phyloP scores from a whole-genome alignment of 2,329 filamentous ascomycete species.

The Botrytis tulipae region DNA sequence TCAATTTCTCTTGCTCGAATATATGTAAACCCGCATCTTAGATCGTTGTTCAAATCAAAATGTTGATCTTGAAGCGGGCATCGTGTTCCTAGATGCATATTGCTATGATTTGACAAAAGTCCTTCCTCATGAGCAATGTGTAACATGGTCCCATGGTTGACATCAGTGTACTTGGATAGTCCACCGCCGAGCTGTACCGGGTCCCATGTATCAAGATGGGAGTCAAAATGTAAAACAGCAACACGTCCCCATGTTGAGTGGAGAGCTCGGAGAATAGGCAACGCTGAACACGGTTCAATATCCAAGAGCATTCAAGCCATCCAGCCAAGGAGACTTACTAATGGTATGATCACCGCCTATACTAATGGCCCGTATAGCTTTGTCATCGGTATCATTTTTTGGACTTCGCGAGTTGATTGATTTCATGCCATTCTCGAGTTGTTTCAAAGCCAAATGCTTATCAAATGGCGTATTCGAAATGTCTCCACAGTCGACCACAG shows the following conservation, averaged over 20 bases:
- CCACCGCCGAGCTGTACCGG: constrained; percentile 36
- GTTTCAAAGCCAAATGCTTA: constrained; percentile 33
- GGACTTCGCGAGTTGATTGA: constrained; percentile 29
- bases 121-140: constrained; percentile 40
- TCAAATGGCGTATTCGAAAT: constrained; percentile 37
- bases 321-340: constrained; percentile 24
- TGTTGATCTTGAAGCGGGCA: constrained; percentile 32
- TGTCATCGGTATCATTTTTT: constrained; percentile 32
- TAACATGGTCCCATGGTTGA: constrained; percentile 39
- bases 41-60: constrained; percentile 37
- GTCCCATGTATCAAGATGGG: constrained; percentile 38
- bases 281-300: constrained; percentile 25
- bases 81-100: constrained; percentile 37
- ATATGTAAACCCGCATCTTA: constrained; percentile 35
- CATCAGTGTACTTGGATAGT: constrained; percentile 33
- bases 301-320: neutral
- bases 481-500: constrained; percentile 36
- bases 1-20: constrained; percentile 36
- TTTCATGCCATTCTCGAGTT: constrained; percentile 36
- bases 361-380: constrained; percentile 33
- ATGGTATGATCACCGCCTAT: constrained; percentile 39
- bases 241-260: constrained; percentile 36
- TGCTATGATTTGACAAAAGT: constrained; percentile 35
- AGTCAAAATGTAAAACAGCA: constrained; percentile 37
- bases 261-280: constrained; percentile 36